Evolutionary conservation across 2,329 filamentous ascomycete genomes (phyloP).

Genomic region (Cladobotryum protrusum): DNA sequence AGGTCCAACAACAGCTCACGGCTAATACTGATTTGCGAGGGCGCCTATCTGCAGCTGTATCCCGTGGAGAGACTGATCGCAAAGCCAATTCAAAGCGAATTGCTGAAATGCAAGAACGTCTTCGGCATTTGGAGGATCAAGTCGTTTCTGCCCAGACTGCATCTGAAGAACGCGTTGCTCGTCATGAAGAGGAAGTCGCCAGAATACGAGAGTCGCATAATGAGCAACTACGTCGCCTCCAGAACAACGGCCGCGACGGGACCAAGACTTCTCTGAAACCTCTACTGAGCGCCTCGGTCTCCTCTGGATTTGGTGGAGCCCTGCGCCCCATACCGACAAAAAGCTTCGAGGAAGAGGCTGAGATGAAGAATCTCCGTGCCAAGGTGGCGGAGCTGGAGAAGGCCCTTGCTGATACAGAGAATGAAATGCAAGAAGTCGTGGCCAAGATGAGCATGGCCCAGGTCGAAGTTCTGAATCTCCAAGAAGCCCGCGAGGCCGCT

Average conservation of each 20-base stretch:
- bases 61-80: constrained; percentile 78
- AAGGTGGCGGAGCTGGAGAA: constrained; percentile 81
- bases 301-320: constrained; percentile 28
- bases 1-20: constrained; percentile 76
- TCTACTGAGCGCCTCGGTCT: constrained; percentile 29
- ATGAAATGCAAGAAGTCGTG: constrained; percentile 77
- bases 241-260: constrained; percentile 43
- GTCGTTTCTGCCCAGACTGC: constrained; percentile 76
- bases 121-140: constrained; percentile 77
- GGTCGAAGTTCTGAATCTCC: constrained; percentile 75
- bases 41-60: constrained; percentile 72
- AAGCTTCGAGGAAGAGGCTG: constrained; percentile 65
- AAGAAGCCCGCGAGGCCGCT: constrained; percentile 68
- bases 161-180: constrained; percentile 75
- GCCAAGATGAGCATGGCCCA: constrained; percentile 74
- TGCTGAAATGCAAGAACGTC: constrained; percentile 71
- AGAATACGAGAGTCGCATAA: constrained; percentile 71
- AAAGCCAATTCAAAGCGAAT: constrained; percentile 75
- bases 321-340: constrained; percentile 51
- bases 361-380: constrained; percentile 69
- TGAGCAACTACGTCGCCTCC: constrained; percentile 68
- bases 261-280: constrained; percentile 27
- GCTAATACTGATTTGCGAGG: constrained; percentile 68
- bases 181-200: constrained; percentile 80
- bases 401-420: constrained; percentile 53